phyloP scores from a whole-genome alignment of 225 moss, liverwort and hornwort genomes.

The Polytrichum commune region DNA sequence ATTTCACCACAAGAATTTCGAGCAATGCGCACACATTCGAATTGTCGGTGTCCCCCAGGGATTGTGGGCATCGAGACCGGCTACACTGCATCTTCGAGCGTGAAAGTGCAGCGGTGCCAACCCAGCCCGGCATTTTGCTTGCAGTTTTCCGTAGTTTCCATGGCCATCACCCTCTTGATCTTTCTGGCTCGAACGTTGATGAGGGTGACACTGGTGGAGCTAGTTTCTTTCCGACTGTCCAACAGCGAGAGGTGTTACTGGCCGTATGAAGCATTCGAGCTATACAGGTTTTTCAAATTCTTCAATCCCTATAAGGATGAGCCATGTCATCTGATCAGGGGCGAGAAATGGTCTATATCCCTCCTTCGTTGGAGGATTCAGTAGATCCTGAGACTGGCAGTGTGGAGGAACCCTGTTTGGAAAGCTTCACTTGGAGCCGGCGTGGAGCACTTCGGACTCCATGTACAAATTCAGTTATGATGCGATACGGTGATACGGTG shows the following conservation, averaged over 20 bases:
- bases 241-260: not conserved
- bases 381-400: not conserved
- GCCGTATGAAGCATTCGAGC: not conserved
- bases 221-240: not conserved
- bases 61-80: too few species aligned
- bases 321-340: conserved; percentile 1
- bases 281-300: not conserved
- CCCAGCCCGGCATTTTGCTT: not conserved
- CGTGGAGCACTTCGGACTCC: conserved; percentile 2
- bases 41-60: too few species aligned
- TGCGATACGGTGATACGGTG: not conserved
- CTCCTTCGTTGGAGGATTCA: not conserved
- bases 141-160: not conserved
- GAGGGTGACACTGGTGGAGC: not conserved
- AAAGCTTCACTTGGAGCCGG: not conserved
- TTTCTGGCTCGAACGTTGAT: not conserved
- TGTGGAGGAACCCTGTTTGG: not conserved
- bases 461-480: conserved; percentile 11
- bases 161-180: not conserved
- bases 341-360: conserved; percentile 6
- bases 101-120: not conserved
- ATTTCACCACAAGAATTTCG: too few species aligned
- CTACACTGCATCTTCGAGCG: too few species aligned
- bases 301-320: conserved; percentile 9
- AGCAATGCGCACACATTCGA: too few species aligned